These are phyloP conservation scores for Penicillium diatomitis DNA, from an alignment of 495 filamentous ascomycete genomes.

Conservation along the genomic window DNA sequence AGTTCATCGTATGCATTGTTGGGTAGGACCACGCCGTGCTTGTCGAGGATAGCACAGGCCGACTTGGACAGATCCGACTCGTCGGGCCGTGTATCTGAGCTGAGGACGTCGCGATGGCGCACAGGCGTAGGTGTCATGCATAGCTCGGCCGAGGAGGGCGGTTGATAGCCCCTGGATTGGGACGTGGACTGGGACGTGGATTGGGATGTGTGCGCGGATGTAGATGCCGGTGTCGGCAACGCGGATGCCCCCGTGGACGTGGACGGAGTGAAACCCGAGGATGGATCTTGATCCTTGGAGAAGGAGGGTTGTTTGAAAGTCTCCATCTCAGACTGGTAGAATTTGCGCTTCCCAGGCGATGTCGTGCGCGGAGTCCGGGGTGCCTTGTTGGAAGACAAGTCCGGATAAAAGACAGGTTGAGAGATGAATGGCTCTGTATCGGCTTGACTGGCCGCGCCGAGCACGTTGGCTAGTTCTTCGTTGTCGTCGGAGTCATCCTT, in stretches of 20 bases:
- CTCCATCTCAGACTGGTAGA: neutral
- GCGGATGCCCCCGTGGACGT: neutral
- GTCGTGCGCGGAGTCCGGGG: slow-evolving; percentile 33
- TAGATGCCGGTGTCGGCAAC: slow-evolving; percentile 16
- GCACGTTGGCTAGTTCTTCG: slow-evolving; percentile 7
- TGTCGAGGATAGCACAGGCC: slow-evolving; percentile 42
- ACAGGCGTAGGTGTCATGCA: slow-evolving; percentile 42
- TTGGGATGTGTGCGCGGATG: slow-evolving; percentile 12
- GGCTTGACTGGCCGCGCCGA: slow-evolving; percentile 3
- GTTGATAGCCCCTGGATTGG: too few species aligned
- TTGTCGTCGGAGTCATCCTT: slow-evolving; percentile 32
- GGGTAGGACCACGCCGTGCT: slow-evolving; percentile 35
- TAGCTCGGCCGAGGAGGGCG: slow-evolving; percentile 23
- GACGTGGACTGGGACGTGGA: neutral
- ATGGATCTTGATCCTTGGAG: too few species aligned
- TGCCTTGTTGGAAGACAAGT: slow-evolving; percentile 23
- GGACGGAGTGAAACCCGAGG: too few species aligned
- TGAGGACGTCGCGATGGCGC: slow-evolving; percentile 32
- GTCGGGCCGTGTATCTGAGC: slow-evolving; percentile 15
- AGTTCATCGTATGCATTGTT: slow-evolving; percentile 32
- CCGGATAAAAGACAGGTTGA: slow-evolving; percentile 14
- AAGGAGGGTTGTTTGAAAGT: too few species aligned
- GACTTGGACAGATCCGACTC: slow-evolving; percentile 43
- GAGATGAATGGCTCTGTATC: slow-evolving; percentile 8
- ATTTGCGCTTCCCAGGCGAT: slow-evolving; percentile 46